Evolutionary conservation across 768 basidiomycete species (phyloP).

Genomic region (Termitomyces sp.): DNA sequence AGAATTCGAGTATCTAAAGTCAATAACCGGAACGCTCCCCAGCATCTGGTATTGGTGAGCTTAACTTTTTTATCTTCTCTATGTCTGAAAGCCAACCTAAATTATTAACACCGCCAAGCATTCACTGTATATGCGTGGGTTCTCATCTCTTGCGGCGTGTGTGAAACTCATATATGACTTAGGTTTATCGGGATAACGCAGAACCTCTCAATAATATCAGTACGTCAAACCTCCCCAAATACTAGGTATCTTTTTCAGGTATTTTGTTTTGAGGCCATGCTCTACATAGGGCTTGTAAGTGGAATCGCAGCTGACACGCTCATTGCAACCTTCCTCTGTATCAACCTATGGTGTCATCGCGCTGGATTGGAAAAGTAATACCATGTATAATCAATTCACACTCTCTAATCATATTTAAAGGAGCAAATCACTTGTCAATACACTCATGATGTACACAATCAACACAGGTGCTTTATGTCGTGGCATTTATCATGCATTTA

Average conservation of each 20-base stretch:
- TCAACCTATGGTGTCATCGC: background rate
- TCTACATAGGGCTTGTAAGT: conserved; percentile 9
- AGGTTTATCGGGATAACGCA: background rate
- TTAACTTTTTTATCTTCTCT: background rate
- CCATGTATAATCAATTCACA: too few relatives aligned
- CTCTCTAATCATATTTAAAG: background rate
- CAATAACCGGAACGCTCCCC: background rate
- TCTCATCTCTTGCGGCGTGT: background rate
- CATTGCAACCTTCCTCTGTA: conserved; percentile 8
- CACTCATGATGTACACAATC: background rate
- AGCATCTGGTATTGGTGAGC: background rate
- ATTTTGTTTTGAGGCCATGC: background rate
- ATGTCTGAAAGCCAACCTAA: background rate
- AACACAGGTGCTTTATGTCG: background rate
- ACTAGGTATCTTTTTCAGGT: background rate
- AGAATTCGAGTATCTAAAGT: background rate
- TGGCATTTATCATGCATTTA: background rate
- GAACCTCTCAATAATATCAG: background rate
- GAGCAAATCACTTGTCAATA: background rate
- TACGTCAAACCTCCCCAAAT: background rate
- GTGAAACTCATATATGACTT: background rate
- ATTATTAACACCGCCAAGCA: background rate
- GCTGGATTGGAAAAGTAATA: conserved; percentile 8
- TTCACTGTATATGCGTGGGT: background rate
- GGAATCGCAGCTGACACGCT: conserved; percentile 9